phyloP scores from a whole-genome alignment of 2,329 filamentous ascomycete genomes.

The Aspergillus eucalypticola region DNA sequence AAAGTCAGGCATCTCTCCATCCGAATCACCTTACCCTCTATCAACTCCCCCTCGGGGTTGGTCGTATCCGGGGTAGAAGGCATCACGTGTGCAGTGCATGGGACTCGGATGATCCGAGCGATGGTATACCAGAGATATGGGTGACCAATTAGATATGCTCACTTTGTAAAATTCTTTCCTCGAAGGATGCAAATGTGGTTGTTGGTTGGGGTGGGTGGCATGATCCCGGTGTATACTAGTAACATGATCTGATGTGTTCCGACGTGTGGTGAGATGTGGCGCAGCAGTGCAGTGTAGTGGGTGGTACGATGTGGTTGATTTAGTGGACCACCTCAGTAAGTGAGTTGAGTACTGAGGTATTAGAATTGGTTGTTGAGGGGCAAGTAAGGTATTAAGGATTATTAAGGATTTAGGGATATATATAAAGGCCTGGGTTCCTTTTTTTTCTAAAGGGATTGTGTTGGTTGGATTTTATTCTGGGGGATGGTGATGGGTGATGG shows the following conservation, averaged over 20 bases:
- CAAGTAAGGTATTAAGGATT: too few species aligned
- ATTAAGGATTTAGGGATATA: too few species aligned
- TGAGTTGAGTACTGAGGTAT: background rate
- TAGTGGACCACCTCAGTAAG: too few species aligned
- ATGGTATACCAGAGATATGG: background rate
- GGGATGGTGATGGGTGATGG: too few species aligned
- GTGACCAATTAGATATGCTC: background rate
- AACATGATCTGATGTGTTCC: too few species aligned
- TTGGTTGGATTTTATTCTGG: too few species aligned
- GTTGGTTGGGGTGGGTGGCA: background rate
- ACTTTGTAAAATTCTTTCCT: background rate
- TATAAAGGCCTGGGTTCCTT: too few species aligned
- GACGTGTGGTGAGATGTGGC: background rate
- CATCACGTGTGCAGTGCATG: background rate
- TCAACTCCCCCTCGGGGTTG: background rate
- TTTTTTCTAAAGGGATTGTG: too few species aligned
- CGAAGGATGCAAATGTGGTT: background rate
- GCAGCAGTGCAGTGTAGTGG: background rate
- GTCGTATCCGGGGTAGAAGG: background rate
- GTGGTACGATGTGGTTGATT: background rate
- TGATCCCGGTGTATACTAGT: background rate
- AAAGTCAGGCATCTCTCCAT: background rate
- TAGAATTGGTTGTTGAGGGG: background rate
- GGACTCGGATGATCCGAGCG: background rate
- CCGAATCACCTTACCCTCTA: constrained; percentile 2